Base-by-base conservation (phyloP, 768 basidiomycete species). In the Tulasnella sp. region DNA sequence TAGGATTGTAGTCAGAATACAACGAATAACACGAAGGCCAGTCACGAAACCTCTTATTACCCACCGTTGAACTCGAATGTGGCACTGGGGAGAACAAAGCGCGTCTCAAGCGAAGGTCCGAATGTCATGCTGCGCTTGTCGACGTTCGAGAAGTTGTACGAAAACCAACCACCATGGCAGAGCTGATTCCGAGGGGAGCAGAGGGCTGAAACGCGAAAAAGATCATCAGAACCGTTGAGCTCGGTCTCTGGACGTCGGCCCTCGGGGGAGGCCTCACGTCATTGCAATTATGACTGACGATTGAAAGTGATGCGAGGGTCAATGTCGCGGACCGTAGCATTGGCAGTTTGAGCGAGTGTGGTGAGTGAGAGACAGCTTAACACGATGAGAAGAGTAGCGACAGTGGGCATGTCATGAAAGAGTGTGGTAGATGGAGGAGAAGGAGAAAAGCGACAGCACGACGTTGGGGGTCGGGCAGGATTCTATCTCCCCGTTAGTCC, bases 61-160 rank as follows among this genome's bases (percentile, higher is more conserved):
- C 42, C 42, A 70, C 69, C 69, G n/a, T 70, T 70, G 69, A 70
- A 70, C 14, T 40, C 47, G 69, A 70, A 70, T 16, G 69, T 52
- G 37, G 69, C 69, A 52, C 47, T 70, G 32, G 69, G 69, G 34
- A 52, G 37, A 34, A 44, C 67, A 34, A 40, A 42, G 35, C 34
- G 34, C 69, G 42, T 52, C 29, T 36, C 52, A 19, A 34, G 42
- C 12, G 64, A 7, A 5, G 69, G 69, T 8, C 69, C 69, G 47
- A 44, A 70, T 70, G 69, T 70, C 41, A 70, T 70, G 26, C 42
- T 70, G 40, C 69, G 41, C 37, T 62, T 42, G 2, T 42, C 35
- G 29, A 36, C 47, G 26, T 8, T 32, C 40, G 69, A 52, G 52
- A 70, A 70, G 26, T 42, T 52, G 47, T 47, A 70, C 35, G 42